phyloP scores from a whole-genome alignment of 2,329 filamentous ascomycete species.

The Rachicladosporium sp. region DNA sequence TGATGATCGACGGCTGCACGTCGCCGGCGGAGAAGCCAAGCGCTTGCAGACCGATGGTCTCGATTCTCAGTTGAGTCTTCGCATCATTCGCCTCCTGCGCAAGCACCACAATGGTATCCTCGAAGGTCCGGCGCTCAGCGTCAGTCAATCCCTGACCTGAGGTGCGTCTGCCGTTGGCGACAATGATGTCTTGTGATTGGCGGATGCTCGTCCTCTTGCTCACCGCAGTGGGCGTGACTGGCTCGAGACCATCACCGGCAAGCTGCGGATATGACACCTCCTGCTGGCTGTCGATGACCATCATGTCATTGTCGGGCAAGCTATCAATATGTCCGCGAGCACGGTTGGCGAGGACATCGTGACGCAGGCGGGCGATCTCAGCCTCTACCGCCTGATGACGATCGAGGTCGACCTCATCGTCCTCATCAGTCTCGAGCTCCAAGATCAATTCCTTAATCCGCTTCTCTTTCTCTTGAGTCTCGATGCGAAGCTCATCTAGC shows the following conservation, averaged over 20 bases:
- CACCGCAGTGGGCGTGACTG: not conserved
- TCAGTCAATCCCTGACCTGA: conserved; percentile 6
- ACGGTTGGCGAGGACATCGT: conserved; percentile 23
- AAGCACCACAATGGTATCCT: conserved; percentile 29
- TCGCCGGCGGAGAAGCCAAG: conserved; percentile 26
- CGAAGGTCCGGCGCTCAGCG: conserved; percentile 22
- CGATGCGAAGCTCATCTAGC: conserved; percentile 24
- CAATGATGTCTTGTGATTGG: not conserved
- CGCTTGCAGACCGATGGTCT: conserved; percentile 32
- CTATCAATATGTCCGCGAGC: conserved; percentile 11
- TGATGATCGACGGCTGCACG: conserved; percentile 20
- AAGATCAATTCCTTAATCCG: conserved; percentile 19
- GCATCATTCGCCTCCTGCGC: conserved; percentile 27
- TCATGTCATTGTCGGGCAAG: conserved; percentile 19
- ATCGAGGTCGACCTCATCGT: conserved; percentile 22
- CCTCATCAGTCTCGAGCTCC: conserved; percentile 26
- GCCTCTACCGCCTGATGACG: conserved; percentile 17
- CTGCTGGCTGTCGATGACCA: conserved; percentile 19
- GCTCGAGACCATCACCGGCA: conserved; percentile 4
- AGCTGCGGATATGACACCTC: conserved; percentile 17
- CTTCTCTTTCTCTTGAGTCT: conserved; percentile 25
- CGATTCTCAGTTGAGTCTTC: conserved; percentile 28
- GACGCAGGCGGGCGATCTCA: conserved; percentile 18
- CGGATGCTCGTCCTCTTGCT: conserved; percentile 1
- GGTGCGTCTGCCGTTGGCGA: not conserved